Base-by-base conservation (phyloP, 2,329 filamentous ascomycete species). In the Pleoardoris graminearum region DNA sequence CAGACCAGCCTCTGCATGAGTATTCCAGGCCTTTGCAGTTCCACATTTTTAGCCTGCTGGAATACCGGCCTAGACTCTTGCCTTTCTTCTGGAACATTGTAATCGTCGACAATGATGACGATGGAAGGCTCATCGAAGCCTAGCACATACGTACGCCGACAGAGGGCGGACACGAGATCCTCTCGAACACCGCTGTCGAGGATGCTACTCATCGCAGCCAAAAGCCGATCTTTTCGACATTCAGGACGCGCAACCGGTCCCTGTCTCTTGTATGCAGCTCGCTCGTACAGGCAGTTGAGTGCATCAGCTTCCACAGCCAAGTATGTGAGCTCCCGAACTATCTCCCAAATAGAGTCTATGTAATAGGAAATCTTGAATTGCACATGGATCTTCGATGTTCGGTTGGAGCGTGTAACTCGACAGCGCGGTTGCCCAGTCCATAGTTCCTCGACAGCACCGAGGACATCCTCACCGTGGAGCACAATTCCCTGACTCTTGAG, bases 361-460 rank as follows among this genome's bases (percentile, higher is more conserved):
- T 41, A 54, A 30, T 33, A 57, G 25, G 54, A 57, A n/a, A 57
- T 22, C 29, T 48, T 50, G 29, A 57, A 44, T 41, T 57, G 54
- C 4, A 35, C 50, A 32, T 50, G 53, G n/a, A 57, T 30, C n/a
- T 38, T 48, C 30, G 22, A 3, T 19, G 21, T 35, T 17, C 30
- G 17, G 27, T 21, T 21, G n/a, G 21, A 11, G 32, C 17, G 32
- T 11, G 22, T 43, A n/a, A 16, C 22, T n/a, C 25, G 33, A 11
- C 23, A 23, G 14, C 42, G 14, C 2, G 29, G 11, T 17, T 48
- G 12, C 7, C 50, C 54, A 25, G 50, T 57, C 54, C 54, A 57
- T 10, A 23, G 19, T 16, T 51, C 42, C 16, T 53, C 50, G 16
- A 57, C 23, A 12, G 36, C 36, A 43, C 37, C 36, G 6, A 57